Base-by-base conservation (phyloP, 2,329 filamentous ascomycete species). In the Parastagonospora nodorum region DNA sequence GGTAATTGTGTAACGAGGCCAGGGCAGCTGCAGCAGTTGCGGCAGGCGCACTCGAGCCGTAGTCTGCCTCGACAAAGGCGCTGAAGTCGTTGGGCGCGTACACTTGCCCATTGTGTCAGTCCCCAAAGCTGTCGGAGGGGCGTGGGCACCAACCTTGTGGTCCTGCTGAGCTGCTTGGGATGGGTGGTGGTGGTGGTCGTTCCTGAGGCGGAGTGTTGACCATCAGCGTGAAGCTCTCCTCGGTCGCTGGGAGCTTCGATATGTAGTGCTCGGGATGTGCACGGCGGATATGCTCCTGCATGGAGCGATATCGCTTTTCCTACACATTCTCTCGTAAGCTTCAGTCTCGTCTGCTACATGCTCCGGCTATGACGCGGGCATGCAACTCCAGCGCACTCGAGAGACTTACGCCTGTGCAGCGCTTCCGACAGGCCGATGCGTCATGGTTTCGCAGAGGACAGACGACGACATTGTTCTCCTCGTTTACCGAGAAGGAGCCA, bases 241-340 rank as follows among this genome's bases (percentile, higher is more conserved):
- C 93, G 64, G 93, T 99, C 42, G 94, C 94, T 62, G 94, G 93
- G 66, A 97, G 88, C 84, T 97, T 97, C 42, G 94, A 88, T 66
- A 99, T 96, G 78, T 97, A 97, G 75, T 97, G 89, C 74, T 96
- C 92, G 55, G 93, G 93, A 74, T 99, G 94, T 63, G 94, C 93
- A 75, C 94, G 88, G 68, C 94, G 90, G 69, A 99, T 97, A 73
- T 99, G 94, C 83, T 99, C 94, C 78, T 97, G 94, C 91, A 99
- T 97, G 58, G 93, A 97, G 75, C 94, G 92, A 79, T 92, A 99
- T 64, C 90, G 85, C 78, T 96, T 96, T 80, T 95, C 91, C 91
- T 95, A 77, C 60, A 27, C n/a, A 31, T 16, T 2, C 4, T 14
- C 9, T 11, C 15, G 45, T 48, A 19, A 48, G 45, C 45, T 48